Percentiles rank a stretch among this genome's conserved stretches.
Evolutionary conservation across 148 eudicot species (phyloP).

Genomic region (Fagopyrum tataricum): DNA sequence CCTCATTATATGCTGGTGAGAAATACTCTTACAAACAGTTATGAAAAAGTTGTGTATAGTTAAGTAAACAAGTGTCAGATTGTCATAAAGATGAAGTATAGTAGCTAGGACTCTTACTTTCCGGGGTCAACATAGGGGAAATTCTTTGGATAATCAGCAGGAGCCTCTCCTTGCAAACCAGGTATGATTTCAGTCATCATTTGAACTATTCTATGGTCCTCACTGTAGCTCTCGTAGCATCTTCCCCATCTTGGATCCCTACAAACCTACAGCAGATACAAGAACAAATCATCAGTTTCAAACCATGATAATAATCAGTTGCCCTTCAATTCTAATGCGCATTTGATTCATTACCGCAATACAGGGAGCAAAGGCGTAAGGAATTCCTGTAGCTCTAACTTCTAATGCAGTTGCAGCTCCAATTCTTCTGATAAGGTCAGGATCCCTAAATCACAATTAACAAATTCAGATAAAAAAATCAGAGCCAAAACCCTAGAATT

Average conservation of each 20-base stretch:
- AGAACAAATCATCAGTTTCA: neutral
- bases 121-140: conserved; percentile 53
- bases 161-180: conserved; percentile 76
- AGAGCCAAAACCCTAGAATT: neutral
- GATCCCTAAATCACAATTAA: conserved; percentile 38
- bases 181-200: conserved; percentile 81
- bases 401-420: conserved; percentile 85
- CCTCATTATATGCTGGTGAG: too few relatives aligned
- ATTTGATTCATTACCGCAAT: conserved; percentile 41
- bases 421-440: conserved; percentile 55
- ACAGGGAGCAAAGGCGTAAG: conserved; percentile 75
- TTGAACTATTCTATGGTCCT: conserved; percentile 64
- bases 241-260: conserved; percentile 89
- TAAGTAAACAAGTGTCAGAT: neutral
- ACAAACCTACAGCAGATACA: conserved; percentile 38
- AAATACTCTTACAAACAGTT: too few relatives aligned
- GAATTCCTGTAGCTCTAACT: conserved; percentile 69
- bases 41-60: neutral
- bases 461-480: neutral
- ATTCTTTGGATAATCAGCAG: conserved; percentile 40
- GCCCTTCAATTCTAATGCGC: neutral
- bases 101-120: conserved; percentile 36
- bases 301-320: neutral
- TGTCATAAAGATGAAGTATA: neutral
- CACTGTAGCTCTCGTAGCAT: conserved; percentile 84